Percentiles rank a stretch among this genome's conserved stretches.
These are phyloP conservation scores for Tuber microsphaerosporum DNA, from an alignment of 495 filamentous ascomycete species.

Conservation along the genomic window DNA sequence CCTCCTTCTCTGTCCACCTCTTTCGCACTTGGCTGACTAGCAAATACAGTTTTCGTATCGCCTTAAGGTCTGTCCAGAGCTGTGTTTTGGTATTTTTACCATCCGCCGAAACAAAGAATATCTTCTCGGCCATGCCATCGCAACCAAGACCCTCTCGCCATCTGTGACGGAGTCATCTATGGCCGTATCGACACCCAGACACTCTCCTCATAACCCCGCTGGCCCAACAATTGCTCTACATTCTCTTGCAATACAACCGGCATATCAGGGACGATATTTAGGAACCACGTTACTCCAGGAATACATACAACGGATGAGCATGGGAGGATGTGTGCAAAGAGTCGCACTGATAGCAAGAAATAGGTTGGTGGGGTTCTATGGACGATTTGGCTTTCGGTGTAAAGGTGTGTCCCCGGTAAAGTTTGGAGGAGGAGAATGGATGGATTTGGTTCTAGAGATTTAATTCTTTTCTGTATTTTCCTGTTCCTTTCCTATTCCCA, in stretches of 20 bases:
- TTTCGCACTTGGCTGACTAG: conserved; percentile 1
- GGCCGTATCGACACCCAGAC: conserved; percentile 42
- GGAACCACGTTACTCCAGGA: conserved; percentile 69
- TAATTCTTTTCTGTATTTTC: neutral
- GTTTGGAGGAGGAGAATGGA: conserved; percentile 77
- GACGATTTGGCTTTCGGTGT: conserved; percentile 64
- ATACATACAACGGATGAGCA: conserved; percentile 61
- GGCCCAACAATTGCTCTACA: conserved; percentile 74
- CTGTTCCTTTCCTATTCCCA: neutral
- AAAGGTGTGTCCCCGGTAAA: conserved; percentile 56
- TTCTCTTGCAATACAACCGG: conserved; percentile 69
- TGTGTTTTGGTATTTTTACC: conserved; percentile 73
- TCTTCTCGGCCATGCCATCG: conserved; percentile 75
- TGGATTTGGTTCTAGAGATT: conserved; percentile 54
- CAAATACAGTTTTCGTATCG: conserved; percentile 68
- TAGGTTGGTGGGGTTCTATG: conserved; percentile 65
- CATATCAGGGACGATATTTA: conserved; percentile 65
- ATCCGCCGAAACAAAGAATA: conserved; percentile 53
- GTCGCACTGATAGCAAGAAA: conserved; percentile 74
- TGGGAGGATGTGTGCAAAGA: conserved; percentile 58
- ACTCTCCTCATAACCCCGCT: conserved; percentile 49
- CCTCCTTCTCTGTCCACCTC: neutral
- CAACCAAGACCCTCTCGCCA: conserved; percentile 57
- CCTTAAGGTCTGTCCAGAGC: conserved; percentile 66
- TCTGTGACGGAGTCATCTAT: conserved; percentile 71